A percentile compares a stretch with the other conserved stretches of the same genome.
These are phyloP conservation scores for Chlorella vulgaris DNA, from an alignment of 139 green algal species.

Conservation along the genomic window DNA sequence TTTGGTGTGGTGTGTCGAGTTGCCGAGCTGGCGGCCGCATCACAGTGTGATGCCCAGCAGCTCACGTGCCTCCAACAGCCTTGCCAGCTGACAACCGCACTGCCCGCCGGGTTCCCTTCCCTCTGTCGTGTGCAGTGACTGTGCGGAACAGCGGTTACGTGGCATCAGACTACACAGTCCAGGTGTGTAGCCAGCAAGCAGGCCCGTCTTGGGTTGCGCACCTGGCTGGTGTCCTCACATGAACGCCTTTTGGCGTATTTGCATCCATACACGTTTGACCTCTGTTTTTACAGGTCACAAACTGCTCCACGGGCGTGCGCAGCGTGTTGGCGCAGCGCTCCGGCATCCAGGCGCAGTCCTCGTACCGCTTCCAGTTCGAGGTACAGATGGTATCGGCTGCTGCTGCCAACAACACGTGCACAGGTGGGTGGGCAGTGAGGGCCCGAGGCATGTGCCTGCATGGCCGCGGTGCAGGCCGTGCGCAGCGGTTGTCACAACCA, in stretches of 20 bases:
- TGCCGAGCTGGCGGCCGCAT: no score
- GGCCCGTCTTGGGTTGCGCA: no score
- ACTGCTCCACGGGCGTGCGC: constrained; percentile 58
- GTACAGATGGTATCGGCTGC: constrained; percentile 27
- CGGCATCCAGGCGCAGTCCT: constrained; percentile 38
- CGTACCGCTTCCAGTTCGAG: constrained; percentile 29
- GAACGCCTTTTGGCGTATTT: no score
- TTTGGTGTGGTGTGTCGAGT: no score
- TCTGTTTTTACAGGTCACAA: no score
- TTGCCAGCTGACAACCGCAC: neutral
- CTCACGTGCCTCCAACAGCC: neutral
- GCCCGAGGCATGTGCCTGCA: neutral
- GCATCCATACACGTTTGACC: no score
- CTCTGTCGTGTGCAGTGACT: neutral
- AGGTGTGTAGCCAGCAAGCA: no score
- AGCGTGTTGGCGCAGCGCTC: constrained; percentile 53
- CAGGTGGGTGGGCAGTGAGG: neutral
- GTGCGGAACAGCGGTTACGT: constrained; percentile 67
- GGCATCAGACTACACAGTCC: constrained; percentile 60
- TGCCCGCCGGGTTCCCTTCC: neutral
- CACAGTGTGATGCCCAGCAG: neutral
- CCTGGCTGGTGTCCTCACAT: no score
- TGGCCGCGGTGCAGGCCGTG: neutral
- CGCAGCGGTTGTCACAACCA: neutral
- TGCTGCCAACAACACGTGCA: constrained; percentile 40